Base-by-base conservation (phyloP, 2,329 filamentous ascomycete species). In the Colletotrichum costaricense region DNA sequence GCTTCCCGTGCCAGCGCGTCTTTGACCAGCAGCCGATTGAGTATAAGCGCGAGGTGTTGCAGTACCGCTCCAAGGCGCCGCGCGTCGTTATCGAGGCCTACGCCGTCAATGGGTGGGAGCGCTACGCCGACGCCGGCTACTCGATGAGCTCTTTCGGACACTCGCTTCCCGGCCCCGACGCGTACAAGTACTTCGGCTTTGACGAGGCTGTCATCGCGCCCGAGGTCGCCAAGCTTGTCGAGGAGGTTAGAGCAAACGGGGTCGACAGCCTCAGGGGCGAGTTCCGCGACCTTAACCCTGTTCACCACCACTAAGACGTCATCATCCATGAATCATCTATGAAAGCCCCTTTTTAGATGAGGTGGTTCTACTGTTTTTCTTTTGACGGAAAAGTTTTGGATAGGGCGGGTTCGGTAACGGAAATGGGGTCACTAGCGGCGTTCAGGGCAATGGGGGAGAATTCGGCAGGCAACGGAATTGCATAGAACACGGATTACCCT, bases 61-160 rank as follows among this genome's bases (percentile, higher is more conserved):
- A 80, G 67, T 78, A 84, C 73, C 81, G 83, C 33, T 81, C 84
- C 75, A 79, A 80, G 28, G 81, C 85, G 2, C 87, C 88, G 0
- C 80, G 84, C 1, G 87, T 93, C 19, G 87, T 91, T 5, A 88
- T 92, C 56, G 91, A 93, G 79, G 88, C 89, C 1, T 91, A 90
- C 77, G 84, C 87, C 1, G 83, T 86, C 1, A 87, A 88, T 72
- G 88, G 89, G 0, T 91, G 89, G 89, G 90, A 91, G 80, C 79
- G 89, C 24, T 91, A 91, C 76, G 89, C 89, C 0, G 86, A 90
- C 78, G 89, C 89, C 1, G 88, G 86, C 1, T 84, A 84, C 72
- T 87, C 83, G 60, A 87, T 91, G 85, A 83, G 84, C 57, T 81
- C 82, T 0, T 91, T 91, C 75, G 89, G 89, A 0, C 88, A 91